A percentile compares a stretch with the other conserved stretches of the same genome.
Conservation (phyloP, 495 filamentous ascomycete species). For the Gamarada debralockiae region DNA sequence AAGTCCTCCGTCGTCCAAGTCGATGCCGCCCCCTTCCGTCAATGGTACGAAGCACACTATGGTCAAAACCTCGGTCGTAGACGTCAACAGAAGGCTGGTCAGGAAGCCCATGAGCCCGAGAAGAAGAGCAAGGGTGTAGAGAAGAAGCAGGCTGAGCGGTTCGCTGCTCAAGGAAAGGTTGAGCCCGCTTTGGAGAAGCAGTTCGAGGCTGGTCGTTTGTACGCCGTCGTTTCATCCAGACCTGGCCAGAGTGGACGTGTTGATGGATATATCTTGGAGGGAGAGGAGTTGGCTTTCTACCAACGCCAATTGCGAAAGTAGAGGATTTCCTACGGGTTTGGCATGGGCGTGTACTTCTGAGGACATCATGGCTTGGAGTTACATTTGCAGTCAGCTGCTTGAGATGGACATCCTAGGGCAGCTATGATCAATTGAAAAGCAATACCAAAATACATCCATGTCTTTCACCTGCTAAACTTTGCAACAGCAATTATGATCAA, state of each 20-base stretch:
- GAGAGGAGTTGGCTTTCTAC: conserved; percentile 99
- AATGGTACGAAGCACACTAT: conserved; percentile 99
- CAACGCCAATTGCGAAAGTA: conserved; percentile 97
- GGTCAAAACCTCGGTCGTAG: conserved; percentile 81
- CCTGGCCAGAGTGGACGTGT: conserved; percentile 94
- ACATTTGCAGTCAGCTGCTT: conserved; percentile 19
- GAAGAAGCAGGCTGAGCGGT: conserved; percentile 92
- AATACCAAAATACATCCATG: not conserved
- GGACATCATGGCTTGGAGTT: conserved; percentile 27
- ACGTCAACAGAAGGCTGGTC: conserved; percentile 74
- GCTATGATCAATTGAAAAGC: not conserved
- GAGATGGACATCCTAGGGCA: not conserved
- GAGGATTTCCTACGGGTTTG: conserved; percentile 32
- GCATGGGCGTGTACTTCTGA: conserved; percentile 23
- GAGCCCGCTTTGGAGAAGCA: conserved; percentile 90
- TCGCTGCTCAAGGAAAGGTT: conserved; percentile 81
- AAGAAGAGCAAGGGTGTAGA: conserved; percentile 82
- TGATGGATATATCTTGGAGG: conserved; percentile 98
- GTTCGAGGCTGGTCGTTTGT: conserved; percentile 97
- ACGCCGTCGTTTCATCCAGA: conserved; percentile 84
- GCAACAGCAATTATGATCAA: not conserved
- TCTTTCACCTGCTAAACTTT: no score
- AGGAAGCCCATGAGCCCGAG: conserved; percentile 60
- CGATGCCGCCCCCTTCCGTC: conserved; percentile 96
- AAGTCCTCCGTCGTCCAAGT: conserved; percentile 97